Evolutionary conservation across 129 eudicot species (phyloP).

Genomic region (sunflower (Helianthus annuus)): HanXRQr2.0-SUNRISE NC_035447.2:131920309-131920808

Average conservation of each 20-base stretch:
- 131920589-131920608: conserved; percentile 61
- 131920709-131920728: conserved; percentile 78
- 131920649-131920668: not conserved
- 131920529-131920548: conserved; percentile 12
- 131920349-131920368: conserved; percentile 96
- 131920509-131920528: not conserved
- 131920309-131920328: conserved; percentile 1
- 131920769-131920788: conserved; percentile 95
- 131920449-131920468: conserved; percentile 89
- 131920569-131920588: conserved; percentile 85
- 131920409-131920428: conserved; percentile 73
- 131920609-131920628: not conserved
- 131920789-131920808: conserved; percentile 52
- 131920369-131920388: conserved; percentile 86
- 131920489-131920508: not conserved
- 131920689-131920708: conserved; percentile 94
- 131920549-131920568: conserved; percentile 94
- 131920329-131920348: conserved; percentile 72
- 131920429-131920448: conserved; percentile 86
- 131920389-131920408: conserved; percentile 84
- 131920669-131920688: conserved; percentile 53
- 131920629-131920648: not conserved
- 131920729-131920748: conserved; percentile 78
- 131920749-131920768: conserved; percentile 99
- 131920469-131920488: conserved; percentile 53